These are phyloP conservation scores for Cryptococcus sp. DNA, from an alignment of 1,284 basidiomycete species.

Conservation along the genomic window DNA sequence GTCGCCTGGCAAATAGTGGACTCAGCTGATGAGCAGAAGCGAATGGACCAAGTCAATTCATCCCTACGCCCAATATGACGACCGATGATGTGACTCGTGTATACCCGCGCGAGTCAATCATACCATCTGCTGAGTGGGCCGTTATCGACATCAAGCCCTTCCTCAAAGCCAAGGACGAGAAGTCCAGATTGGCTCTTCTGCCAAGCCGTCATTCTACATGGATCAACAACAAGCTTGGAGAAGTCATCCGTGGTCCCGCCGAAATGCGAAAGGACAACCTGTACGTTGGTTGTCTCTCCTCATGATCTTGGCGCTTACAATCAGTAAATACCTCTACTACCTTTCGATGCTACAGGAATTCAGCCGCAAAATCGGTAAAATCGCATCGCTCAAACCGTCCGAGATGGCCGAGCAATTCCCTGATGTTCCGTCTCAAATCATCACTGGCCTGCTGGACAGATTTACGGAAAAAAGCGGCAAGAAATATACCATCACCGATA, in stretches of 20 bases:
- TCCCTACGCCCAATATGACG: constrained; percentile 65
- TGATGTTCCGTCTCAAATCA: constrained; percentile 59
- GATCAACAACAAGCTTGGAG: constrained; percentile 23
- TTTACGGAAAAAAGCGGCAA: constrained; percentile 65
- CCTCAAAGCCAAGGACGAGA: constrained; percentile 59
- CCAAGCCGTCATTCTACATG: constrained; percentile 64
- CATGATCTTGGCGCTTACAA: background rate
- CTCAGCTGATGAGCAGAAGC: constrained; percentile 7
- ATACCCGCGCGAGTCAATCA: constrained; percentile 69
- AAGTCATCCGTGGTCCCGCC: constrained; percentile 6
- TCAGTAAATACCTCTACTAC: constrained; percentile 71
- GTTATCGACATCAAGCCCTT: constrained; percentile 38
- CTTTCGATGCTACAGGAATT: constrained; percentile 72
- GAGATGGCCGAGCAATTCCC: constrained; percentile 57
- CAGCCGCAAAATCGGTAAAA: constrained; percentile 39
- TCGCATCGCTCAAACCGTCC: constrained; percentile 3
- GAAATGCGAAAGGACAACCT: constrained; percentile 53
- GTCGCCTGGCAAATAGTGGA: constrained; percentile 3
- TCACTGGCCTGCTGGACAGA: constrained; percentile 69
- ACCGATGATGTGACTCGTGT: constrained; percentile 66
- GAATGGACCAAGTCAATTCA: constrained; percentile 48
- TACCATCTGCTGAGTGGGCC: constrained; percentile 63
- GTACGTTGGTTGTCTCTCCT: constrained; percentile 47
- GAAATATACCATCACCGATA: constrained; percentile 65
- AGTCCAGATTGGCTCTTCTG: constrained; percentile 57